These are phyloP conservation scores for Coemansia sp. DNA, from an alignment of 192 early-diverging fungal genomes.

Conservation along the genomic window DNA sequence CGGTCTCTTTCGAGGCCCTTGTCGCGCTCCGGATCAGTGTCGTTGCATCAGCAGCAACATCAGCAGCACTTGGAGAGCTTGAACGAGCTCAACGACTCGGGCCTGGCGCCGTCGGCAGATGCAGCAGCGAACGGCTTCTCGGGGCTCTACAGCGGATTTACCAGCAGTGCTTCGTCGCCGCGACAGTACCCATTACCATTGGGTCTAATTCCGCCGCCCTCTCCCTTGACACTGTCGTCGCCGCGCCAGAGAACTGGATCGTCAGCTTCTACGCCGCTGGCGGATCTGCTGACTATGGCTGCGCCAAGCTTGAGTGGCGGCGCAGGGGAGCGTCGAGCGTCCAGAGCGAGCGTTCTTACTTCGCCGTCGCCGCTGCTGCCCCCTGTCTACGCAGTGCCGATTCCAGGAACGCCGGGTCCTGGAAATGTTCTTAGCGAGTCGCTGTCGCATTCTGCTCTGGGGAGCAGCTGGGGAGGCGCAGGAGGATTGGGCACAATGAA, in stretches of 20 bases:
- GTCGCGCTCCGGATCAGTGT: constrained; percentile 31
- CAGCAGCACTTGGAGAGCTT: constrained; percentile 11
- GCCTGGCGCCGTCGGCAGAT: not conserved
- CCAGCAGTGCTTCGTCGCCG: constrained; percentile 21
- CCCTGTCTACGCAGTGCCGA: constrained; percentile 43
- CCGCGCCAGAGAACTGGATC: constrained; percentile 20
- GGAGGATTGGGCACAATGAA: constrained; percentile 27
- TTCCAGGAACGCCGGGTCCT: constrained; percentile 47
- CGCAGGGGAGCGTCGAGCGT: constrained; percentile 22
- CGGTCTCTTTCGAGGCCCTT: constrained; percentile 42
- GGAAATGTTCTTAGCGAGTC: constrained; percentile 50
- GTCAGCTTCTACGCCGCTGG: constrained; percentile 13
- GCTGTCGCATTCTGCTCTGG: constrained; percentile 19
- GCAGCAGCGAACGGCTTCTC: not conserved
- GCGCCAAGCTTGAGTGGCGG: constrained; percentile 19
- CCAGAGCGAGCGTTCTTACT: constrained; percentile 18
- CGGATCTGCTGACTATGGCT: constrained; percentile 14
- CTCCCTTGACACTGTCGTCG: constrained; percentile 23
- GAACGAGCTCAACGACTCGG: not conserved
- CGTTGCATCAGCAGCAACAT: constrained; percentile 18
- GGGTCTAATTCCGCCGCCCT: constrained; percentile 31
- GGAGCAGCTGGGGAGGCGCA: constrained; percentile 31
- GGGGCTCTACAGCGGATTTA: constrained; percentile 21
- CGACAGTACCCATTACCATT: constrained; percentile 3
- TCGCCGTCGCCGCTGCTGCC: constrained; percentile 43